These are phyloP conservation scores for Penicillium concentricum DNA, from an alignment of 2,329 filamentous ascomycete species.

Conservation along the genomic window DNA sequence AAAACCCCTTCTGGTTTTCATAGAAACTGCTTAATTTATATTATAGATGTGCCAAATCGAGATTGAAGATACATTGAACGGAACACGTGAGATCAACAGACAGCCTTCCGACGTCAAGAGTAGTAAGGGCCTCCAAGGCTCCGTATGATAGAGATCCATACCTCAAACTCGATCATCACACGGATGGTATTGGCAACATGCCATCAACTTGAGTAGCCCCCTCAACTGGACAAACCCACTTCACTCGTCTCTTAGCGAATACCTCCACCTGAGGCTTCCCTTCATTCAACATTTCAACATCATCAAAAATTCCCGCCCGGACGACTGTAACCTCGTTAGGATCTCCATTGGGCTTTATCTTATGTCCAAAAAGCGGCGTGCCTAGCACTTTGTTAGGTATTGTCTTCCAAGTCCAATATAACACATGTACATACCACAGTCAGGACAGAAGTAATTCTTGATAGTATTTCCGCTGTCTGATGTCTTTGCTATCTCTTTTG, in stretches of 20 bases:
- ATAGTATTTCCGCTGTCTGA: constrained; percentile 39
- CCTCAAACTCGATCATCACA: too few species aligned
- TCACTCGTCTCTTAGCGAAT: constrained; percentile 26
- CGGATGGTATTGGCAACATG: constrained; percentile 18
- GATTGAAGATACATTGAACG: too few species aligned
- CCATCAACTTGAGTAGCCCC: constrained; percentile 27
- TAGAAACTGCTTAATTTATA: too few species aligned
- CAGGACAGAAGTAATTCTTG: constrained; percentile 37
- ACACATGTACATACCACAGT: constrained; percentile 41
- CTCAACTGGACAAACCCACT: constrained; percentile 26
- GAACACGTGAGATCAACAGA: too few species aligned
- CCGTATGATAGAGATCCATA: too few species aligned
- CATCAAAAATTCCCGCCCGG: constrained; percentile 39
- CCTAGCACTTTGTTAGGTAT: constrained; percentile 18
- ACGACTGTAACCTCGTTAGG: constrained; percentile 27
- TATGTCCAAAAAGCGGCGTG: constrained; percentile 30
- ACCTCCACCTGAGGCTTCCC: constrained; percentile 33
- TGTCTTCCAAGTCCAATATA: too few species aligned
- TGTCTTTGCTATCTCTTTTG: constrained; percentile 36
- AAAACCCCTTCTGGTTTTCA: too few species aligned
- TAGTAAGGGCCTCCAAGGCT: too few species aligned
- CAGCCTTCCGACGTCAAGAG: too few species aligned
- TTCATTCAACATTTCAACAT: constrained; percentile 27
- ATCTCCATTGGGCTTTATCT: constrained; percentile 20
- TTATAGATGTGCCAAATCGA: too few species aligned